A percentile compares a stretch with the other conserved stretches of the same genome.
These are phyloP conservation scores for Termitomyces sp. DNA, from an alignment of 768 basidiomycete species.

Conservation along the genomic window DNA sequence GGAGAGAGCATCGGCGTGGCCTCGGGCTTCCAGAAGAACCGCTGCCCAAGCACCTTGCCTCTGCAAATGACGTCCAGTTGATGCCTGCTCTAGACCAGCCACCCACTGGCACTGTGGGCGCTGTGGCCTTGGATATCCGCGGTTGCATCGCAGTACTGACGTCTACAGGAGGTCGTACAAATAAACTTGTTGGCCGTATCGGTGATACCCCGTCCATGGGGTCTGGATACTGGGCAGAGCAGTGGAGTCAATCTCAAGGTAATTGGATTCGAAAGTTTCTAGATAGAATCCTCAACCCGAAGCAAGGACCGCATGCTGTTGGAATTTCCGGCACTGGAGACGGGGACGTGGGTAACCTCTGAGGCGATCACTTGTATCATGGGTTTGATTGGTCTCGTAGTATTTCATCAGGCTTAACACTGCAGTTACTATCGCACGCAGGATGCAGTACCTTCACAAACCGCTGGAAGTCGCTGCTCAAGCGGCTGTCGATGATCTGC, in stretches of 20 bases:
- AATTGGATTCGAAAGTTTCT: conserved; percentile 25
- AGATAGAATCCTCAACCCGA: conserved; percentile 17
- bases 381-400: conserved; percentile 26
- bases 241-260: conserved; percentile 44
- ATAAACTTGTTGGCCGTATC: conserved; percentile 78
- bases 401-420: conserved; percentile 73
- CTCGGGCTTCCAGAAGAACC: conserved; percentile 70
- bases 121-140: conserved; percentile 68
- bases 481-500: conserved; percentile 52
- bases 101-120: conserved; percentile 80
- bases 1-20: conserved; percentile 72
- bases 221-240: conserved; percentile 79
- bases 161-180: conserved; percentile 78
- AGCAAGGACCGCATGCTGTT: conserved; percentile 35
- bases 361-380: background rate
- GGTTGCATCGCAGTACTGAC: conserved; percentile 72
- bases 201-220: conserved; percentile 81
- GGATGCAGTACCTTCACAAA: conserved; percentile 57
- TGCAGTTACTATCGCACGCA: conserved; percentile 58
- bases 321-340: conserved; percentile 85
- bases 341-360: conserved; percentile 56
- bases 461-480: conserved; percentile 49
- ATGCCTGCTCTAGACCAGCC: conserved; percentile 42
- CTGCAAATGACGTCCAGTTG: conserved; percentile 10
- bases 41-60: conserved; percentile 25